These are phyloP conservation scores for Populus tomentosa DNA, from an alignment of 441 rosid species.

Conservation along the genomic window DNA sequence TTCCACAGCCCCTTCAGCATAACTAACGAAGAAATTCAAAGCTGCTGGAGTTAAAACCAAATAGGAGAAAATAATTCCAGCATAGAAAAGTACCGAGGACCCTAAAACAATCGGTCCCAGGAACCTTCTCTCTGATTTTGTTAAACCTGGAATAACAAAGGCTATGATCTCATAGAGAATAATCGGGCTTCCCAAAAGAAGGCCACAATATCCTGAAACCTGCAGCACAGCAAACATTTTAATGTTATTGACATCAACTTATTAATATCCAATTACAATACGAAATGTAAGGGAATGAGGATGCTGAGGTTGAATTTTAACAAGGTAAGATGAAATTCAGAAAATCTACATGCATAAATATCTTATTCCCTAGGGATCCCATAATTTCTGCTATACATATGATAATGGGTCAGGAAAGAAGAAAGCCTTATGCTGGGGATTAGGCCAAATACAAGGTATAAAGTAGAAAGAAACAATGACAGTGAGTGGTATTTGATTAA, in stretches of 20 bases:
- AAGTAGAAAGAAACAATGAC: not conserved
- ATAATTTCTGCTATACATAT: not conserved
- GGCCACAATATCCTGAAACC: slow-evolving; percentile 97
- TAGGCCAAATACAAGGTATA: not conserved
- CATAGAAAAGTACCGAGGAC: slow-evolving; percentile 85
- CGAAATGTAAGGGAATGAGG: not conserved
- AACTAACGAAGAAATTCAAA: slow-evolving; percentile 83
- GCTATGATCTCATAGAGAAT: slow-evolving; percentile 92
- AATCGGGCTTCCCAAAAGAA: slow-evolving; percentile 85
- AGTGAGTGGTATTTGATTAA: not conserved
- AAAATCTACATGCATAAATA: not conserved
- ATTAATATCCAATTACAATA: slow-evolving; percentile 1
- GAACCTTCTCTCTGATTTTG: slow-evolving; percentile 81
- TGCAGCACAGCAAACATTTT: slow-evolving; percentile 29
- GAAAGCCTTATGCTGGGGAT: not conserved
- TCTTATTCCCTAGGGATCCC: not conserved
- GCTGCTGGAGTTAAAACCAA: slow-evolving; percentile 85
- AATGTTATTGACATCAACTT: slow-evolving; percentile 6
- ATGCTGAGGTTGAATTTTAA: not conserved
- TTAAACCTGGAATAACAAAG: slow-evolving; percentile 92
- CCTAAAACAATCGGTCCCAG: slow-evolving; percentile 90
- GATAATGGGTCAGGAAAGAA: not conserved
- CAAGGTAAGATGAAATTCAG: not conserved
- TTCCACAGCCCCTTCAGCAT: slow-evolving; percentile 94
- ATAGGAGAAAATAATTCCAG: slow-evolving; percentile 83